Conservation (phyloP, 345 rosid species). For the Boechera retrofracta region DNA sequence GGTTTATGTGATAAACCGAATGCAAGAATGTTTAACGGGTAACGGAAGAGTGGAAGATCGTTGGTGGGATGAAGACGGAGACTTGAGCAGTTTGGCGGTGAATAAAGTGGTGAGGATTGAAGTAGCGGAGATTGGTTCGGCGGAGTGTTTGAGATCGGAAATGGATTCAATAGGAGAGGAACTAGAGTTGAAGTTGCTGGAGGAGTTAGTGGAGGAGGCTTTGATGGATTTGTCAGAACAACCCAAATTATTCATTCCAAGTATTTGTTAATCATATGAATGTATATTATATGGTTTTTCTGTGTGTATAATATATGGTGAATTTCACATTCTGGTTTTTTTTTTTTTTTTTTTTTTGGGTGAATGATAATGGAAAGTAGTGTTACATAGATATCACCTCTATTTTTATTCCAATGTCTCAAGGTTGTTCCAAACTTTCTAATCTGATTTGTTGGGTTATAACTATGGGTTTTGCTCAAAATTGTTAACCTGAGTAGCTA, state of each 20-base stretch:
- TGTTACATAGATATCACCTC: neutral
- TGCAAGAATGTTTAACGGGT: constrained; percentile 73
- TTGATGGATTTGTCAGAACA: constrained; percentile 55
- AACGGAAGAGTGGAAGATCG: constrained; percentile 43
- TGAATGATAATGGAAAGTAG: constrained; percentile 32
- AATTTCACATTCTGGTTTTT: constrained; percentile 15
- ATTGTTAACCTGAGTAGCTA: neutral
- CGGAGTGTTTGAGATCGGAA: constrained; percentile 63
- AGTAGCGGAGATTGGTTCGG: constrained; percentile 75
- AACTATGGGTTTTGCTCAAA: neutral
- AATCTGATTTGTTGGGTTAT: neutral
- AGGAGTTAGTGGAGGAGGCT: constrained; percentile 82
- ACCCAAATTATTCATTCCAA: constrained; percentile 7
- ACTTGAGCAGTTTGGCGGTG: constrained; percentile 65
- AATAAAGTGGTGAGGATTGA: constrained; percentile 75
- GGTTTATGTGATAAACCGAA: constrained; percentile 58
- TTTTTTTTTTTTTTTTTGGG: constrained; percentile 1
- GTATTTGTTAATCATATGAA: constrained; percentile 25
- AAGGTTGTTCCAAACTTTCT: neutral
- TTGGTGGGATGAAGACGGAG: constrained; percentile 57
- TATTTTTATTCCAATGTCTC: neutral
- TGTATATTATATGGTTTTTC: constrained; percentile 32
- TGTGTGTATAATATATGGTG: constrained; percentile 37
- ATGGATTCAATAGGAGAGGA: constrained; percentile 61
- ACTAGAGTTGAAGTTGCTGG: constrained; percentile 71